Evolutionary conservation across 225 moss, liverwort and hornwort species (phyloP), one percentile per base, ranked within the genome.

Genomic region (Pseudisothecium myosuroides): DNA sequence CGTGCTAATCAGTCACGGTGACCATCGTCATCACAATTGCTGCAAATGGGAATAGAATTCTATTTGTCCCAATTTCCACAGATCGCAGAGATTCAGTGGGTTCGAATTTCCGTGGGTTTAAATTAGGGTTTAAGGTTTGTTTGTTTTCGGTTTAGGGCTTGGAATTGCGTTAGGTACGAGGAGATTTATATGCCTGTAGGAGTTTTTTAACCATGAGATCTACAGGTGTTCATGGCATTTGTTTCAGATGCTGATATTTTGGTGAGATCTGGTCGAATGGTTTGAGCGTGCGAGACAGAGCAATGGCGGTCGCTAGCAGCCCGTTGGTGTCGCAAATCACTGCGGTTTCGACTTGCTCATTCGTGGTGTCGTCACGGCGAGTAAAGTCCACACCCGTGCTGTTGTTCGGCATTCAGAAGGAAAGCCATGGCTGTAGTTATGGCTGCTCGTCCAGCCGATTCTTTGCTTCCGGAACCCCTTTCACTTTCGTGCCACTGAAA

Each of bases 251-350:
- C 69, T 68, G 71, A 69, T 11, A 76, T 63, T 72, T 82, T 83
- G 75, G 41, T 88, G 83, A 88, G 72, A 15, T 62, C 43, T 31
- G 61, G 31, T 68, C 37, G 67, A 62, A 69, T 68, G 68, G 68
- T n/a, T 66, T 85, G 59, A 87, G 73, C 59, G 65, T 81, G 76
- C 49, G 56, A 82, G 76, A 56, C 77, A 62, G 64, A 85, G 90
- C 32, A 60, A 96, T 97, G 97, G 96, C 93, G 90, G 92, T 95
- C 41, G 93, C 93, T 34, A 92, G 90, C 92, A 92, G 82, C 50
- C 87, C 91, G 34, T 89, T 95, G 90, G 87, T 98, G 88, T 93
- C 93, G 62, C 95, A 95, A 91, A 76, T 95, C 82, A 90, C 94
- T 6, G 92, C 92, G 24, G 83, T 96, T 85, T 89, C 92, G 66